phyloP scores from a whole-genome alignment of 2,329 filamentous ascomycete species.

The Phyllosticta citriasiana region DNA sequence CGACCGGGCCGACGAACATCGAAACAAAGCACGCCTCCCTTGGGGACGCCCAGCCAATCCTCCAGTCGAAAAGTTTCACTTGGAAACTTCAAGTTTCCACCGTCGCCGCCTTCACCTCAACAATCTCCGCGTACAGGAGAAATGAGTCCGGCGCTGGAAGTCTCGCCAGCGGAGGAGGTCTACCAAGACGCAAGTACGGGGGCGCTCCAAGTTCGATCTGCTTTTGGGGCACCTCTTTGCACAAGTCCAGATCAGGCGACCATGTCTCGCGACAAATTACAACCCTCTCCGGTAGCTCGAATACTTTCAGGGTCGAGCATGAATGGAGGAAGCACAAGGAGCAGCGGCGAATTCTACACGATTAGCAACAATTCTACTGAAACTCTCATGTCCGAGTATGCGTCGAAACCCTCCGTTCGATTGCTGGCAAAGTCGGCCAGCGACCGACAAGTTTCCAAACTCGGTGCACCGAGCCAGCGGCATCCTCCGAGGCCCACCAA shows the following conservation, averaged over 20 bases:
- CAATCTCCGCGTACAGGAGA: constrained; percentile 9
- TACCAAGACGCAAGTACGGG: not conserved
- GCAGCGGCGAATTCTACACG: constrained; percentile 90
- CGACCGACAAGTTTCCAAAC: constrained; percentile 14
- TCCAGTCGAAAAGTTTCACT: constrained; percentile 30
- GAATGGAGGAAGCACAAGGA: constrained; percentile 66
- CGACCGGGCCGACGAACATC: constrained; percentile 14
- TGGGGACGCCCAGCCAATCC: constrained; percentile 27
- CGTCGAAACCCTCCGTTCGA: constrained; percentile 30
- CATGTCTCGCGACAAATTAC: constrained; percentile 44
- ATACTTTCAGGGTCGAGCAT: constrained; percentile 71
- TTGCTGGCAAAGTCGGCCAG: constrained; percentile 1
- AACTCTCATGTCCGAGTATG: constrained; percentile 83
- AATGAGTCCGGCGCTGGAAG: constrained; percentile 7
- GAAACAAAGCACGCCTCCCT: not conserved
- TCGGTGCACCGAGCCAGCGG: constrained; percentile 14
- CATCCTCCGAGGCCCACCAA: constrained; percentile 18
- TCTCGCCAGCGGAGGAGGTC: constrained; percentile 3
- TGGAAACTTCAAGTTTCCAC: constrained; percentile 48
- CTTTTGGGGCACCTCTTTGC: not conserved
- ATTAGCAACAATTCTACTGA: constrained; percentile 92
- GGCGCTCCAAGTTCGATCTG: not conserved
- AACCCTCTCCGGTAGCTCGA: constrained; percentile 47
- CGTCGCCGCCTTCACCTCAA: constrained; percentile 18
- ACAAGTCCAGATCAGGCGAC: constrained; percentile 2